phyloP scores from a whole-genome alignment of 805 yeast genomes.

The Metschnikowia reukaufii region DNA sequence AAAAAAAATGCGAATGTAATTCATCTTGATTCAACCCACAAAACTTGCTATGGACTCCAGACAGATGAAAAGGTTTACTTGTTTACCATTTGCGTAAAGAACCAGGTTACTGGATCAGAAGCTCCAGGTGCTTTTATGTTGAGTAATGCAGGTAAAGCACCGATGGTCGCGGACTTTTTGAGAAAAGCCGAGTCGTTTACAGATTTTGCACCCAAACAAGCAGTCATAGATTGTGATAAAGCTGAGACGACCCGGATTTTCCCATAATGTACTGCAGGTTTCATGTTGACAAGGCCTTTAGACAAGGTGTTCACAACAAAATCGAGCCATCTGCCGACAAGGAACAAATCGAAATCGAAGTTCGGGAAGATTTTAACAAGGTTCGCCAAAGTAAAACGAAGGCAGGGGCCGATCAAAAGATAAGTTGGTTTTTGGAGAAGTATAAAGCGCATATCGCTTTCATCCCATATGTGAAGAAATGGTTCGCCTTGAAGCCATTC shows the following conservation, averaged over 20 bases:
- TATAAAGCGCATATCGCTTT: not conserved
- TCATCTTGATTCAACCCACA: slow-evolving; percentile 2
- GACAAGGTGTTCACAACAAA: not conserved
- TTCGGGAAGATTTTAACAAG: not conserved
- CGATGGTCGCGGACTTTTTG: not conserved
- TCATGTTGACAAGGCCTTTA: not conserved
- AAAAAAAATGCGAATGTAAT: not conserved
- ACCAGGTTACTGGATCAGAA: not conserved
- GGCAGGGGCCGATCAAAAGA: not conserved
- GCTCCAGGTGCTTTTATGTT: slow-evolving; percentile 1
- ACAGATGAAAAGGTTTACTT: not conserved
- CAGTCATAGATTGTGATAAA: slow-evolving; percentile 1
- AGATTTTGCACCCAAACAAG: not conserved
- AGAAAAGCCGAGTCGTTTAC: not conserved
- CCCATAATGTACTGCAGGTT: not conserved
- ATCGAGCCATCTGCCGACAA: not conserved
- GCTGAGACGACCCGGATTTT: not conserved
- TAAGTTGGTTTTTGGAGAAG: not conserved
- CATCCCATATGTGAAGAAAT: not conserved
- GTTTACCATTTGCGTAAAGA: not conserved
- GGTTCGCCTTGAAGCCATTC: not conserved
- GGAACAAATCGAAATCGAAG: not conserved
- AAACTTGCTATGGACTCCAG: not conserved
- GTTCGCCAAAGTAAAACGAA: not conserved
- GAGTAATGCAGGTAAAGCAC: not conserved